phyloP scores from a whole-genome alignment of 345 rosid species.

The Eucalyptus marginata region DNA sequence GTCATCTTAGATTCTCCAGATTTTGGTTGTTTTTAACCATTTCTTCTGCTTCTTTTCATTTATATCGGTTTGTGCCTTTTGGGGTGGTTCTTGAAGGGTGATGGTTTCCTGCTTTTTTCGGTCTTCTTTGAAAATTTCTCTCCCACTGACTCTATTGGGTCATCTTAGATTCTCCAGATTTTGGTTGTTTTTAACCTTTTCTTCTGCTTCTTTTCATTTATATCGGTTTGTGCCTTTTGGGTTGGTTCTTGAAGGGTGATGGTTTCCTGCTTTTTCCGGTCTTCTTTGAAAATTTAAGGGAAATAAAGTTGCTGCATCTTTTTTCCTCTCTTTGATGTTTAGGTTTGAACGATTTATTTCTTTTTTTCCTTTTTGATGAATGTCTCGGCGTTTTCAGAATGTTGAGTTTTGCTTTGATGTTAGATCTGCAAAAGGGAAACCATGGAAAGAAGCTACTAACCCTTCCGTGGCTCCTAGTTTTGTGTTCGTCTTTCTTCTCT shows the following conservation, averaged over 20 bases:
- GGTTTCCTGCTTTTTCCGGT: background rate
- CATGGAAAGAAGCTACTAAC: background rate
- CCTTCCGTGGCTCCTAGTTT: slow-evolving; percentile 17
- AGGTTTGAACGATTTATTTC: background rate
- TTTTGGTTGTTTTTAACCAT: no score
- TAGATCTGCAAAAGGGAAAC: slow-evolving; percentile 51
- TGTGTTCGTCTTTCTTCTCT: background rate
- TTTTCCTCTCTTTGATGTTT: background rate
- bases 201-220: background rate
- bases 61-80: background rate
- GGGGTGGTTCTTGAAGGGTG: background rate
- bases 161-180: background rate
- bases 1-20: no score
- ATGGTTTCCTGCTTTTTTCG: background rate
- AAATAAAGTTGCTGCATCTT: background rate
- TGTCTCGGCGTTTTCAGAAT: slow-evolving; percentile 62
- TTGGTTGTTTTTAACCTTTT: background rate
- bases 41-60: no score
- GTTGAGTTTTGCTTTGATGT: slow-evolving; percentile 13
- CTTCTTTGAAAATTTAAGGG: background rate
- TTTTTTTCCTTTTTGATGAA: slow-evolving; percentile 51
- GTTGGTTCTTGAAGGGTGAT: background rate
- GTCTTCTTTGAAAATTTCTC: background rate
- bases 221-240: background rate
- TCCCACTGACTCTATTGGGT: background rate